phyloP scores from a whole-genome alignment of 1,284 basidiomycete genomes.

The Uromyces viciae-fabae region DNA sequence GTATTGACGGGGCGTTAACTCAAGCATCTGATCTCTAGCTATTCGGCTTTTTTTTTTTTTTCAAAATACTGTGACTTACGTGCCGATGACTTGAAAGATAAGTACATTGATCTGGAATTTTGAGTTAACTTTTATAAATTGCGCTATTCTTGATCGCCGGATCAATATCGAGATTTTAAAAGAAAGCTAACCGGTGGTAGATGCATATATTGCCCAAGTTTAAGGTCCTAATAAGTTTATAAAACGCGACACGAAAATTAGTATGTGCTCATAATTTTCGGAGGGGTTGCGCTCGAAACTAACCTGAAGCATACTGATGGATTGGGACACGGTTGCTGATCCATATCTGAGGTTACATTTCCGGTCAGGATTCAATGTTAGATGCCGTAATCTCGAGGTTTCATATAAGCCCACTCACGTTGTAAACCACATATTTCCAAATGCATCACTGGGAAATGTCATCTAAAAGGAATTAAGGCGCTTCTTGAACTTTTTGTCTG shows the following conservation, averaged over 20 bases:
- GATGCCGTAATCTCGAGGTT: too few species aligned
- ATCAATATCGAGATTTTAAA: background rate
- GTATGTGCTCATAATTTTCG: too few species aligned
- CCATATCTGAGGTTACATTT: conserved; percentile 18
- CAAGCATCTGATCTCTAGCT: background rate
- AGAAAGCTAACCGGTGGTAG: background rate
- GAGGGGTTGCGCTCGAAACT: background rate
- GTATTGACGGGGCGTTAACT: background rate
- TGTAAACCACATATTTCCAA: conserved; percentile 21
- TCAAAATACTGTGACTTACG: conserved; percentile 22
- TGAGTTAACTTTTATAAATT: background rate
- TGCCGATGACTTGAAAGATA: conserved; percentile 24
- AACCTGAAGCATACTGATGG: conserved; percentile 30
- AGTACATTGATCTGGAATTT: conserved; percentile 28
- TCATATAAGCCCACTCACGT: background rate
- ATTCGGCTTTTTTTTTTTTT: background rate
- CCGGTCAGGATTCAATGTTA: too few species aligned
- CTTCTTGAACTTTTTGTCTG: background rate
- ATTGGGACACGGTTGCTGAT: conserved; percentile 32
- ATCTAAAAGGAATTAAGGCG: background rate
- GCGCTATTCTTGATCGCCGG: too few species aligned
- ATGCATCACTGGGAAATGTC: conserved; percentile 14
- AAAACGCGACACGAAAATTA: too few species aligned
- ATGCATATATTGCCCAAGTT: conserved; percentile 23
- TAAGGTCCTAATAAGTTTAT: conserved; percentile 8